Evolutionary conservation across 2,329 filamentous ascomycete genomes (phyloP), one percentile per base, ranked within the genome.

Genomic region (Aspergillus viridinutans): DNA sequence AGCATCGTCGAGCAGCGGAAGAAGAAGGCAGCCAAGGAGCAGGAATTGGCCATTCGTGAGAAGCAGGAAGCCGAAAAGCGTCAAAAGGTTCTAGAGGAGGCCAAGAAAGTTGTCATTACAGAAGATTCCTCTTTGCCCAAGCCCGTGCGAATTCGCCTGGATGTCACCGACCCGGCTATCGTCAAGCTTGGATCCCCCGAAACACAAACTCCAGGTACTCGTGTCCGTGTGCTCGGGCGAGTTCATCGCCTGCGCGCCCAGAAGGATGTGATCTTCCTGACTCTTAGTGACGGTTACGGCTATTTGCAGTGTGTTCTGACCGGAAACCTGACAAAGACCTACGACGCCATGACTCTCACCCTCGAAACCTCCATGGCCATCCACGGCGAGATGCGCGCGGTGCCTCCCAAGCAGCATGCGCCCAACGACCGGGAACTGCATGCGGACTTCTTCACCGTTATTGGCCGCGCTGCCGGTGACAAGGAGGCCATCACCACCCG

Each of bases 401-500:
- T 96, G 4, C 92, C 89, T 9, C 83, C 84, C 25, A 90, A 90
- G 55, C 85, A 88, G 61, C 85, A 88, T 58, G 92, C 92, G 0
- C 90, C 90, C 50, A 86, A 91, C 77, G 81, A 88, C 81, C 90
- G 93, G 62, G 92, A 97, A 76, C 82, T 97, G 51, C 90, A 93
- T 69, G 92, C 90, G 66, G 92, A 97, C 76, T 96, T 87, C 81
- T 97, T 89, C 81, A 83, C 85, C 72, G 85, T 96, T 67, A 86
- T 90, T 58, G 89, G 86, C 69, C 83, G 86, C 67, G 90, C 92
- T 43, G 89, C 91, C 42, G 89, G 90, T 61, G 92, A 91, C 67
- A 90, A 93, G 60, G 92, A 96, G 62, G 90, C 92, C 69, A 92
- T 96, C 72, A 94, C 91, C 81, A 96, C 92, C 83, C 85, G 83